Conservation (phyloP, 345 rosid genomes). For the Sapria himalayana region DNA sequence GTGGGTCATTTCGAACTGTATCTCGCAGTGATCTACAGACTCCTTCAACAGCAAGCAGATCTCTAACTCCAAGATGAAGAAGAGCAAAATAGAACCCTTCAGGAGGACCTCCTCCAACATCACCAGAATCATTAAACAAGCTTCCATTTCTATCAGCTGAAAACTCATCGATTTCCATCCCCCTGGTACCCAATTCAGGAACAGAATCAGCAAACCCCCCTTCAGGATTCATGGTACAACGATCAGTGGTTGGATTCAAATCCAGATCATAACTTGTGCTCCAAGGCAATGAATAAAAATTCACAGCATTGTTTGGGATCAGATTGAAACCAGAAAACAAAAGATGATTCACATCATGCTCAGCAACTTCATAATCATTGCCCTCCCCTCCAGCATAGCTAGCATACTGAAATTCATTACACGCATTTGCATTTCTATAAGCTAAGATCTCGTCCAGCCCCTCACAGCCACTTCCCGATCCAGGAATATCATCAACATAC, state of each 20-base stretch:
- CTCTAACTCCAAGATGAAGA: conserved; percentile 39
- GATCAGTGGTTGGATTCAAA: no score
- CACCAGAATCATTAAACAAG: no score
- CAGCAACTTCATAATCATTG: no score
- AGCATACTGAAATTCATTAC: not conserved
- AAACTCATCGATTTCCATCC: conserved; percentile 5
- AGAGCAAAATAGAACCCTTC: conserved; percentile 37
- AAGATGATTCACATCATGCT: no score
- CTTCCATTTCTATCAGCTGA: no score
- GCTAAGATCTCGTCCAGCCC: conserved; percentile 18
- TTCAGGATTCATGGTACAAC: not conserved
- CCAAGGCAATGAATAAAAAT: no score
- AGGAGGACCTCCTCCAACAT: conserved; percentile 27
- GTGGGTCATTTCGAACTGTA: conserved; percentile 35
- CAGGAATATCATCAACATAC: conserved; percentile 8
- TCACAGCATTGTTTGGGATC: no score
- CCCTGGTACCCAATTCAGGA: conserved; percentile 11
- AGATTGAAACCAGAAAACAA: no score
- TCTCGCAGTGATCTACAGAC: conserved; percentile 44
- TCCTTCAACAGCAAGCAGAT: conserved; percentile 47
- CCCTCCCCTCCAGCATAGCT: no score
- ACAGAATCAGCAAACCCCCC: conserved; percentile 8
- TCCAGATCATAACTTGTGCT: no score
- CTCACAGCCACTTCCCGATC: conserved; percentile 13
- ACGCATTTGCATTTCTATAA: conserved; percentile 9